Base-by-base conservation (phyloP, 768 basidiomycete species). In the Leucocoprinus birnbaumii region DNA sequence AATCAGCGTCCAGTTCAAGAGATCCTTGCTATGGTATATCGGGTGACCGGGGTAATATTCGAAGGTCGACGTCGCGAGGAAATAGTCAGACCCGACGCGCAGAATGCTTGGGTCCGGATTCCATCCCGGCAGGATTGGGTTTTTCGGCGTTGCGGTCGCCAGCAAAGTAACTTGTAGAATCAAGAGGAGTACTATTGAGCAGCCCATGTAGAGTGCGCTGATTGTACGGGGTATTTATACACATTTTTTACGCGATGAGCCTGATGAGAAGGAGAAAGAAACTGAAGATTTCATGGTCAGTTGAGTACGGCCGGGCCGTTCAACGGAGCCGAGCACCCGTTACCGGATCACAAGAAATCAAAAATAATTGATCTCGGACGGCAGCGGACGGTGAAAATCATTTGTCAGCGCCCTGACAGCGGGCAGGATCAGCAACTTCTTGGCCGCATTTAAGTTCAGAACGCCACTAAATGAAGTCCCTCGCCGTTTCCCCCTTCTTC, bases 21-120 rank as follows among this genome's bases (percentile, higher is more conserved):
- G 59, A 46, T 74, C 62, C 57, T 59, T 73, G 61, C 71, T 73
- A 48, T 74, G 71, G 57, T 75, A 74, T n/a, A 75, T 73, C 1
- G 74, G 71, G 49, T 72, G 68, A 4, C 72, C 74, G 13, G 74
- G 74, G 55, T 66, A 75, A 51, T 71, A 71, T 54, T 73, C 73
- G 24, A 75, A 75, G 4, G 69, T 68, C 1, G 72, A 73, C 0
- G 72, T 74, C 3, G 68, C 64, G 45, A 73, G 66, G 59, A 73
- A 75, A 52, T 73, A 75, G 59, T 73, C 71, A 1, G 64, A 49
- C 11, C 69, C 71, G 42, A 73, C 73, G 50, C 71, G 70, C n/a
- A 74, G 31, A 24, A 74, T 69, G 24, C 64, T 67, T 3, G 74
- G 74, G 59, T 74, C 74, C 11, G 74, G 71, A 49, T 73, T 74